phyloP scores from a whole-genome alignment of 805 yeast species.

The Wickerhamomyces bovis region DNA sequence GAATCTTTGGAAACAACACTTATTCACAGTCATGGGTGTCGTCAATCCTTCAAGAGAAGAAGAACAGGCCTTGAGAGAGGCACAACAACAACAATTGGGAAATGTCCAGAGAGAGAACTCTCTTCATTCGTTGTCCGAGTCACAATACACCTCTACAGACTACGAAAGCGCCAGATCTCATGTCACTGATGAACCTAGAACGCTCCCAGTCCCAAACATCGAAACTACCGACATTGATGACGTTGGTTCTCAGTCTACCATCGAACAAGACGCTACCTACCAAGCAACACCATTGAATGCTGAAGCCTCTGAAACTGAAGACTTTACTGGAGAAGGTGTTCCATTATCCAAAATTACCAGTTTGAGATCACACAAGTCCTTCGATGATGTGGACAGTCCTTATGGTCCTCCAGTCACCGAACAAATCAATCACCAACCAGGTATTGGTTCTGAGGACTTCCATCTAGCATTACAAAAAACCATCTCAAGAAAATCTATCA shows the following conservation, averaged over 20 bases:
- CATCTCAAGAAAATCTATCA: slow-evolving; percentile 19
- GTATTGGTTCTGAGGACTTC: slow-evolving; percentile 14
- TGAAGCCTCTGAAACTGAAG: neutral
- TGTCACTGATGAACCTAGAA: slow-evolving; percentile 3
- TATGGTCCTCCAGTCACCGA: slow-evolving; percentile 18
- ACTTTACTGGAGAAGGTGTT: neutral
- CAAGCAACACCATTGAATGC: neutral
- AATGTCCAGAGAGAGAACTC: neutral
- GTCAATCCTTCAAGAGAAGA: slow-evolving; percentile 14
- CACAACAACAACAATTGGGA: neutral
- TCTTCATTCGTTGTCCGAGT: slow-evolving; percentile 2
- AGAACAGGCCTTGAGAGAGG: slow-evolving; percentile 15
- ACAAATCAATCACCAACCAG: slow-evolving; percentile 3
- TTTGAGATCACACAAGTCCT: slow-evolving; percentile 13
- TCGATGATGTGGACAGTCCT: slow-evolving; percentile 9
- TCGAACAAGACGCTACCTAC: neutral
- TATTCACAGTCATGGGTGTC: neutral
- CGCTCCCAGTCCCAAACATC: slow-evolving; percentile 4
- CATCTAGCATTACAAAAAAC: slow-evolving; percentile 21
- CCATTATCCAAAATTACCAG: slow-evolving; percentile 5
- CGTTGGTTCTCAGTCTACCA: slow-evolving; percentile 6
- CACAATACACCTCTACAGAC: slow-evolving; percentile 13
- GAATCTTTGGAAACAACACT: no score
- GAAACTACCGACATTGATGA: slow-evolving; percentile 3
- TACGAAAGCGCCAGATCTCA: slow-evolving; percentile 22